These are phyloP conservation scores for Aegilops umbellulata DNA, from an alignment of 176 grass and related monocot genomes.

Conservation along the genomic window DNA sequence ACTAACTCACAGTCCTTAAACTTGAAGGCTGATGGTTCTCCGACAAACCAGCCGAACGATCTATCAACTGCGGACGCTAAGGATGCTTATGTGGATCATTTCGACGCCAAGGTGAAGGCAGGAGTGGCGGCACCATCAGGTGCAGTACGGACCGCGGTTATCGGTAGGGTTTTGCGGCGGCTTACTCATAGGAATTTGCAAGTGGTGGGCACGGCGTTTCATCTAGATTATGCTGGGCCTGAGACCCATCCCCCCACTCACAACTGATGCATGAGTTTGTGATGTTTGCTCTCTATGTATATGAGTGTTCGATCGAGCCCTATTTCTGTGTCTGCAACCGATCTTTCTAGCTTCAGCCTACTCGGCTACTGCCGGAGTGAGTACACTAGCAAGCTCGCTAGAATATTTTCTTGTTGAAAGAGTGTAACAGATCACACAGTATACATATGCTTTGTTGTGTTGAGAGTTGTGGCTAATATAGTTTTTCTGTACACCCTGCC, in stretches of 20 bases:
- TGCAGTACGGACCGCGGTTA: background rate
- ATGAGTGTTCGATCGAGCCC: conserved; percentile 17
- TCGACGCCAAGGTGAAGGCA: background rate
- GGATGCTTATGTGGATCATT: background rate
- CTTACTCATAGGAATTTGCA: background rate
- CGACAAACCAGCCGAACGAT: background rate
- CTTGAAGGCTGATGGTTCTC: background rate
- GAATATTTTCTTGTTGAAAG: conserved; percentile 14
- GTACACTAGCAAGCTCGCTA: no score
- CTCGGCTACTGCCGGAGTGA: no score
- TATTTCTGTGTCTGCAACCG: no score
- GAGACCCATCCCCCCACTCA: conserved; percentile 68
- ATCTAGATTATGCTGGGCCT: conserved; percentile 77
- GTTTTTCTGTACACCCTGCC: background rate
- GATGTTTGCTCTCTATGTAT: background rate
- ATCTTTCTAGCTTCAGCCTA: no score
- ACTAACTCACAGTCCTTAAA: background rate
- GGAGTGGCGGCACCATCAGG: background rate
- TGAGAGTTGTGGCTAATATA: background rate
- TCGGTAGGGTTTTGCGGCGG: conserved; percentile 10
- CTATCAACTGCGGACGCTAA: background rate
- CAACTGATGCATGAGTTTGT: conserved; percentile 45
- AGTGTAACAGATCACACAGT: background rate
- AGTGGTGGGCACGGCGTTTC: conserved; percentile 40
- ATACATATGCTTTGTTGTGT: conserved; percentile 13